These are phyloP conservation scores for Hordeum vulgare DNA, from an alignment of 176 grass and related monocot genomes.

Conservation along the genomic window MorexV3_pseudomolecules_assembly NC_058520.1:564864790-564865289, in stretches of 20 bases:
- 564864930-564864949: not conserved
- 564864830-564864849: not conserved
- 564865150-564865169: constrained; percentile 82
- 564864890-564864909: not conserved
- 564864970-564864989: constrained; percentile 83
- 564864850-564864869: not conserved
- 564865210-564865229: constrained; percentile 78
- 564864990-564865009: constrained; percentile 49
- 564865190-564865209: constrained; percentile 62
- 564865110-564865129: constrained; percentile 47
- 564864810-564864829: not conserved
- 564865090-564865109: constrained; percentile 58
- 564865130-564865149: constrained; percentile 77
- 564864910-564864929: not conserved
- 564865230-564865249: constrained; percentile 71
- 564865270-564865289: constrained; percentile 99
- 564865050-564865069: constrained; percentile 62
- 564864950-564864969: constrained; percentile 29
- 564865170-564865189: constrained; percentile 83
- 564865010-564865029: constrained; percentile 53
- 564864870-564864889: constrained; percentile 21
- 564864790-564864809: not conserved
- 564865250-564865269: constrained; percentile 99
- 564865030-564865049: constrained; percentile 60
- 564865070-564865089: constrained; percentile 83